Evolutionary conservation across 2,329 filamentous ascomycete species (phyloP).

Genomic region (Macrophomina pseudophaseolina): DNA sequence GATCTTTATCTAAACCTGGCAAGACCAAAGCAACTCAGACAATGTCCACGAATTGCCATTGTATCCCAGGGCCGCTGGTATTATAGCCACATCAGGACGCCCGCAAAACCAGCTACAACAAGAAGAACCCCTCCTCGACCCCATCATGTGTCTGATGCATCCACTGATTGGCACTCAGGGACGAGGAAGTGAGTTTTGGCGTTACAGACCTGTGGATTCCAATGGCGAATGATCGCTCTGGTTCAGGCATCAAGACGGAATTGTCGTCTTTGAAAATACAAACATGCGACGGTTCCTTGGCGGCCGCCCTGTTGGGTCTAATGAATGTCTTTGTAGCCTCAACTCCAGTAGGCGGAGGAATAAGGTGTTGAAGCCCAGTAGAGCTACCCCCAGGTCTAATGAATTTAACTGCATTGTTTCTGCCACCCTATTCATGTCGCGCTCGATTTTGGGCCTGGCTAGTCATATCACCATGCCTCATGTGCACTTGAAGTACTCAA

Average conservation of each 20-base stretch:
- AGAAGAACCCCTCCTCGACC: background rate
- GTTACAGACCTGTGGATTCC: slow-evolving; percentile 10
- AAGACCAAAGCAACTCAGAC: background rate
- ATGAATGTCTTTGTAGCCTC: slow-evolving; percentile 35
- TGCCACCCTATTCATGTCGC: too few relatives aligned
- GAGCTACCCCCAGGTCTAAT: too few relatives aligned
- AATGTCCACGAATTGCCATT: background rate
- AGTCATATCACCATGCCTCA: too few relatives aligned
- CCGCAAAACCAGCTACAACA: background rate
- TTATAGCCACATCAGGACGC: background rate
- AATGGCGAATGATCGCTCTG: slow-evolving; percentile 31
- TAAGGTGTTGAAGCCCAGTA: too few relatives aligned
- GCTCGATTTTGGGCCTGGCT: too few relatives aligned
- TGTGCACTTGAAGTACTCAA: too few relatives aligned
- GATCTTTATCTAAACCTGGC: too few relatives aligned
- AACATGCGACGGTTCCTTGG: slow-evolving; percentile 39
- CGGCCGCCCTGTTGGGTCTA: slow-evolving; percentile 42
- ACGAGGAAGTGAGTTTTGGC: slow-evolving; percentile 19
- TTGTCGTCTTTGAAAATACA: slow-evolving; percentile 38
- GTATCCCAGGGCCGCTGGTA: background rate
- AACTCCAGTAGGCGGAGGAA: too few relatives aligned
- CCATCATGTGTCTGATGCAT: background rate
- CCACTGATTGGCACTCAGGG: slow-evolving; percentile 31
- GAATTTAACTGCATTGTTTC: too few relatives aligned
- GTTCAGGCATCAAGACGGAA: slow-evolving; percentile 40